Evolutionary conservation across 805 yeast genomes (phyloP), one percentile per base, ranked within the genome.

Genomic region (Zygosaccharomyces lentus): DNA sequence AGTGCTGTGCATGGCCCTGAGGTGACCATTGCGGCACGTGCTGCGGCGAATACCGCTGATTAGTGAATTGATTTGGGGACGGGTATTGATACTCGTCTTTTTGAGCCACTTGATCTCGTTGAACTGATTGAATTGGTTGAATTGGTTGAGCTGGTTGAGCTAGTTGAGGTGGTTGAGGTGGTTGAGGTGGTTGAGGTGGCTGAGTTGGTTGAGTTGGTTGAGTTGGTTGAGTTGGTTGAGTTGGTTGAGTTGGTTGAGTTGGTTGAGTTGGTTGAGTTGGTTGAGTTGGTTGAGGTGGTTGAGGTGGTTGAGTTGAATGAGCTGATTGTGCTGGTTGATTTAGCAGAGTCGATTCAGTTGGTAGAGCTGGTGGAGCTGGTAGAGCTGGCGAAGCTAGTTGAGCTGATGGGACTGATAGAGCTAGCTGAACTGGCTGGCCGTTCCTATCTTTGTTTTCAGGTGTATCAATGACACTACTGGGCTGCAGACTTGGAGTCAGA

Each of bases 401-500:
- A n/a, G 2, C 25, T 16, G 12, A 27, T 35, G 23, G 27, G 3
- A 4, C 19, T 36, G 29, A 10, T 24, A 6, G 17, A 23, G 29
- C 29, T 23, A 15, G 21, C 19, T 21, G 39, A 23, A 5, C 16
- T 24, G 39, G 29, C n/a, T 29, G 32, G n/a, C n/a, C n/a, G 32
- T 29, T 29, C 16, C n/a, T 29, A 16, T 29, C 32, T 13, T 8
- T 29, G 15, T 29, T n/a, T 29, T 29, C 32, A 6, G 32, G 32
- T n/a, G 23, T 17, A 27, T 16, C 24, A 17, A 12, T 12, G 16
- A 16, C 34, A 25, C 17, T 9, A 26, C 21, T 16, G 25, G 15
- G 34, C 15, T 12, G 25, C 16, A n/a, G 16, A n/a, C 21, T 25
- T 17, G 57, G 55, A 13, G 57, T 50, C 27, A 49, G 44, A 13